Conservation (phyloP, 345 rosid genomes). For the Bruguiera sexangula region DNA sequence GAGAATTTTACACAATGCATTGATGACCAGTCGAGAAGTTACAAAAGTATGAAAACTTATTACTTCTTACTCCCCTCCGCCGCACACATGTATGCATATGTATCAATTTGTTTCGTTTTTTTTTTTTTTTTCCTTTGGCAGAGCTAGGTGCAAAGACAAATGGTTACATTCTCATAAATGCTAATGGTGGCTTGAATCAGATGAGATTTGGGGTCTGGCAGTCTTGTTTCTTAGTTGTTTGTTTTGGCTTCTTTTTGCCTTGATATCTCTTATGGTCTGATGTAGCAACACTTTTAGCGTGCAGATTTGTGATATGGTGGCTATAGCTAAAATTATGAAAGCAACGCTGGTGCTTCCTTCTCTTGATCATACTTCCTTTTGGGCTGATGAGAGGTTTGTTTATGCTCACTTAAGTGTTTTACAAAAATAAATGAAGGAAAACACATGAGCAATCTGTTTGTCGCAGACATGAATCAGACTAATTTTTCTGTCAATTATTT, state of each 20-base stretch:
- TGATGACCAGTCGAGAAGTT: slow-evolving; percentile 47
- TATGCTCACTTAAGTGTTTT: not conserved
- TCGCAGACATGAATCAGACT: not conserved
- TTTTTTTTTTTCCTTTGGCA: slow-evolving; percentile 33
- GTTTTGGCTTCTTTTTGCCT: slow-evolving; percentile 1
- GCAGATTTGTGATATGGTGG: slow-evolving; percentile 98
- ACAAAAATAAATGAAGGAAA: not conserved
- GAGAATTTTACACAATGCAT: slow-evolving; percentile 76
- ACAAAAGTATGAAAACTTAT: slow-evolving; percentile 50
- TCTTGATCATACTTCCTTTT: slow-evolving; percentile 84
- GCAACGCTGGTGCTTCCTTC: slow-evolving; percentile 91
- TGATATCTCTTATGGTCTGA: slow-evolving; percentile 26
- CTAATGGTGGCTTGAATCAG: slow-evolving; percentile 97
- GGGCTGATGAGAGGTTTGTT: slow-evolving; percentile 83
- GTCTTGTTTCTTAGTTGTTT: slow-evolving; percentile 39
- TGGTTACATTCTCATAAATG: slow-evolving; percentile 82
- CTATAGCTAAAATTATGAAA: slow-evolving; percentile 84
- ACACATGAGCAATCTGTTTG: not conserved
- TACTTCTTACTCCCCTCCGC: not conserved
- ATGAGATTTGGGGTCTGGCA: slow-evolving; percentile 98
- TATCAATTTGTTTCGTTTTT: not conserved
- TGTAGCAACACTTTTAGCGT: slow-evolving; percentile 51
- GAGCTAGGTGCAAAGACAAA: slow-evolving; percentile 65
- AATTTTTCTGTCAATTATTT: not conserved
- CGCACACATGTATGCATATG: not conserved